These are phyloP conservation scores for Coleophoma cylindrospora DNA, from an alignment of 2,329 filamentous ascomycete species.

Conservation along the genomic window DNA sequence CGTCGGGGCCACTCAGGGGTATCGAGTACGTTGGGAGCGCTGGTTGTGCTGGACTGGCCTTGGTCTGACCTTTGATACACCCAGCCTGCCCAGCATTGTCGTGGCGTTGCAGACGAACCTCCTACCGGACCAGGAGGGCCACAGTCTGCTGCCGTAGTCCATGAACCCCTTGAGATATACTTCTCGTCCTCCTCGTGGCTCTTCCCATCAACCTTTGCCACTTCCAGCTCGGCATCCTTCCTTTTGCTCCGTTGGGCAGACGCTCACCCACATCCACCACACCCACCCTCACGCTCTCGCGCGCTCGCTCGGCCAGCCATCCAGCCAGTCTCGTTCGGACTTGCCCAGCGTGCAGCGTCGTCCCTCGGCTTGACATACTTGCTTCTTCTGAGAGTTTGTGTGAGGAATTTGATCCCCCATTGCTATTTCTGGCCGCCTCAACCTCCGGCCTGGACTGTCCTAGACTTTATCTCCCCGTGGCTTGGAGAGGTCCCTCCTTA, in stretches of 20 bases:
- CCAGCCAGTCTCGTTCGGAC: neutral
- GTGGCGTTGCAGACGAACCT: conserved; percentile 23
- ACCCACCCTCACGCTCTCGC: neutral
- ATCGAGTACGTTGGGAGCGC: neutral
- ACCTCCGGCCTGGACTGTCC: conserved; percentile 5
- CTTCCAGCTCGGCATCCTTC: neutral
- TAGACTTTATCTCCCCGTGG: conserved; percentile 20
- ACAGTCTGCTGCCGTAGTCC: conserved; percentile 12
- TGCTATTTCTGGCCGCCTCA: conserved; percentile 7
- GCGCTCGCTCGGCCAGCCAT: neutral
- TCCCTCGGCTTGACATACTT: neutral
- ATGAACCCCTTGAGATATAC: conserved; percentile 18
- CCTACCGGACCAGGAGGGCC: conserved; percentile 13
- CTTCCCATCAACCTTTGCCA: conserved; percentile 2
- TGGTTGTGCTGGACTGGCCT: neutral
- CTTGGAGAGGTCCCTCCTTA: conserved; percentile 15
- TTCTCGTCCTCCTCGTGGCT: conserved; percentile 9
- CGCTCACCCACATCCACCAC: neutral
- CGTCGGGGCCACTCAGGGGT: conserved; percentile 16
- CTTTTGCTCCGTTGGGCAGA: neutral
- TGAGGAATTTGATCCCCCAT: conserved; percentile 4
- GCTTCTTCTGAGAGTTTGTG: neutral
- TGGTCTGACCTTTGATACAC: conserved; percentile 5
- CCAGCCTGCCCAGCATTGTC: conserved; percentile 17
- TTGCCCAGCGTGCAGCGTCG: neutral